Conservation (phyloP, 2,329 filamentous ascomycete species). For the Trichophyton verrucosum region DNA sequence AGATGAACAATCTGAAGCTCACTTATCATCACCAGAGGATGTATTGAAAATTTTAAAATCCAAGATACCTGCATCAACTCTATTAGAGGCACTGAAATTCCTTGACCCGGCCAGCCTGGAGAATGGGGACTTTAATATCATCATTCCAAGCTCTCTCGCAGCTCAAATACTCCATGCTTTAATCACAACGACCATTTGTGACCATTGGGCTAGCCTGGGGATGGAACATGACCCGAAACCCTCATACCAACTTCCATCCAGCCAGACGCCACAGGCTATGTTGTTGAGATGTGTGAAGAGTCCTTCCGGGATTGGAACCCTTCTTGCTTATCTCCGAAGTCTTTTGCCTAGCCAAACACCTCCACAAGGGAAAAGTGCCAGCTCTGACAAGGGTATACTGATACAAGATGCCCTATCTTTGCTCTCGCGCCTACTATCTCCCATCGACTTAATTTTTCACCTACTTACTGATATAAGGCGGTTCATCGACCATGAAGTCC, state of each 20-base stretch:
- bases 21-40: conserved; percentile 15
- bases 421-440: conserved; percentile 32
- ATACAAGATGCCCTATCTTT: conserved; percentile 27
- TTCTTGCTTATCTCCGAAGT: conserved; percentile 55
- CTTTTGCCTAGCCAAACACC: conserved; percentile 34
- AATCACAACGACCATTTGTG: conserved; percentile 61
- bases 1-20: conserved; percentile 4
- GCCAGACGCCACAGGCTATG: conserved; percentile 26
- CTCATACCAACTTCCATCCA: conserved; percentile 6
- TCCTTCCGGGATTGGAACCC: conserved; percentile 64
- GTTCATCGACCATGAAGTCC: conserved; percentile 30
- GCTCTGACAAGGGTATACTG: conserved; percentile 23
- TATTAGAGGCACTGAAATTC: conserved; percentile 22
- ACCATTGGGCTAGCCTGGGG: conserved; percentile 62
- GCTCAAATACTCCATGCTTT: conserved; percentile 65
- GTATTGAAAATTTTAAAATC: conserved; percentile 30
- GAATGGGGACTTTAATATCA: conserved; percentile 42
- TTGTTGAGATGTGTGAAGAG: conserved; percentile 57
- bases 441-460: conserved; percentile 29
- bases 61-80: conserved; percentile 25
- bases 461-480: conserved; percentile 36
- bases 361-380: conserved; percentile 20
- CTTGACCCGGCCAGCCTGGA: conserved; percentile 25
- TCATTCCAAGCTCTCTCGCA: conserved; percentile 51
- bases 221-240: conserved; percentile 27